phyloP scores from a whole-genome alignment of 2,329 filamentous ascomycete species.

The Lithohypha guttulata region DNA sequence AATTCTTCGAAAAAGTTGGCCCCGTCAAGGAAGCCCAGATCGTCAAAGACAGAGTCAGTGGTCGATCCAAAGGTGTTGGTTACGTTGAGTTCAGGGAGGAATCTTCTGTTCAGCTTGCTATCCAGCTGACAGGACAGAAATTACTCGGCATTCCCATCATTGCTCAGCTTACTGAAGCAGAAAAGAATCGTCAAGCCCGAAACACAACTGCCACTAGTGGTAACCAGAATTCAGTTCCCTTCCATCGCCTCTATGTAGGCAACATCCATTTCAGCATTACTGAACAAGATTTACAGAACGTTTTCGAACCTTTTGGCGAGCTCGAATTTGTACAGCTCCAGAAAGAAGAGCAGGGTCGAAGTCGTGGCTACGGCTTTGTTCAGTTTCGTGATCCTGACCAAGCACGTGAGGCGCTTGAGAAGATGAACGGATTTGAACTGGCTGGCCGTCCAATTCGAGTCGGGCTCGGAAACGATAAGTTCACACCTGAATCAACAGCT shows the following conservation, averaged over 20 bases:
- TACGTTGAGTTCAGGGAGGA: conserved; percentile 98
- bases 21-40: conserved; percentile 96
- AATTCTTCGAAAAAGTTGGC: conserved; percentile 91
- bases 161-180: conserved; percentile 93
- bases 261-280: conserved; percentile 99
- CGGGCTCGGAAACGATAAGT: conserved; percentile 99
- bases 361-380: conserved; percentile 94
- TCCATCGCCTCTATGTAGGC: conserved; percentile 95
- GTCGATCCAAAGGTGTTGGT: conserved; percentile 95
- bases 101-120: conserved; percentile 82
- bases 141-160: conserved; percentile 98
- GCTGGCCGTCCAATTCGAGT: conserved; percentile 95
- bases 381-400: conserved; percentile 91
- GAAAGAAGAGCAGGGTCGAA: conserved; percentile 83
- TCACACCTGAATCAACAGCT: conserved; percentile 91
- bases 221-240: conserved; percentile 75
- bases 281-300: conserved; percentile 86
- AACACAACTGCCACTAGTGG: conserved; percentile 59
- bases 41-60: conserved; percentile 93
- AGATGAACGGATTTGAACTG: conserved; percentile 99
- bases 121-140: conserved; percentile 97
- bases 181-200: conserved; percentile 96
- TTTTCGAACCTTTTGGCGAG: conserved; percentile 96
- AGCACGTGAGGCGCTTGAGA: conserved; percentile 88
- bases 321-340: conserved; percentile 96